Base-by-base conservation (phyloP, 441 rosid species). In the Gossypium davidsonii region DNA sequence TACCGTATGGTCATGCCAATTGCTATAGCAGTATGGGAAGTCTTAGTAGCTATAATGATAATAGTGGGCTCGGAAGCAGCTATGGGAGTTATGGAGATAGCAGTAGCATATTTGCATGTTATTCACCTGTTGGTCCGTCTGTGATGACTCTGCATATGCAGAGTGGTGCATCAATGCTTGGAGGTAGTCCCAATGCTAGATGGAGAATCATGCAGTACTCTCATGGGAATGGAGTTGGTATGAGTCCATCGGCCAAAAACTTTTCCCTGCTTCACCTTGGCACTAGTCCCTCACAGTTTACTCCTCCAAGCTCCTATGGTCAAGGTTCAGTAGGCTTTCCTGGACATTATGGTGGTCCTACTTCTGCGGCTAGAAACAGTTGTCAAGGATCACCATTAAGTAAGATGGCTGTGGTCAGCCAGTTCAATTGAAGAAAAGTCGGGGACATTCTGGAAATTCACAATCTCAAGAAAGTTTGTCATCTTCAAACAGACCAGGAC, bases 11-110 rank as follows among this genome's bases (percentile, higher is more conserved):
- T 58, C 93, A 90, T 83, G 88, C 87, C 64, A 84, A 86, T 87
- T 93, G 96, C 80, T 93, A 93, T 81, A 97, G 99, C 70, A 90
- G 97, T 84, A 83, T 91, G 11, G 99, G 97, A 74, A 96, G 97
- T 81, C 89, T 89, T 85, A 96, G 97, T 31, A 96, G 99, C 80
- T 93, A 90, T 79, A 93, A 88, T 81, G 99, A 96, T 76, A 90
- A 91, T 64, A 80, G 83, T 83, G 89, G 88, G 51, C 85, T 85
- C 57, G 94, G 89, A 72, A 91, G 85, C 83, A 91, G 99, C 79
- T 91, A 85, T 68, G 99, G 98, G 61, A 96, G 99, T 81, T 90
- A 90, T 77, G 97, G 98, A 57, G 99, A 91, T 76, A 68, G 82
- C 56, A 78, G 79, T 73, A 88, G 87, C 78, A 83, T 86, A 84